These are phyloP conservation scores for Suillus brevipes DNA, from an alignment of 768 basidiomycete species.

Conservation along the genomic window DNA sequence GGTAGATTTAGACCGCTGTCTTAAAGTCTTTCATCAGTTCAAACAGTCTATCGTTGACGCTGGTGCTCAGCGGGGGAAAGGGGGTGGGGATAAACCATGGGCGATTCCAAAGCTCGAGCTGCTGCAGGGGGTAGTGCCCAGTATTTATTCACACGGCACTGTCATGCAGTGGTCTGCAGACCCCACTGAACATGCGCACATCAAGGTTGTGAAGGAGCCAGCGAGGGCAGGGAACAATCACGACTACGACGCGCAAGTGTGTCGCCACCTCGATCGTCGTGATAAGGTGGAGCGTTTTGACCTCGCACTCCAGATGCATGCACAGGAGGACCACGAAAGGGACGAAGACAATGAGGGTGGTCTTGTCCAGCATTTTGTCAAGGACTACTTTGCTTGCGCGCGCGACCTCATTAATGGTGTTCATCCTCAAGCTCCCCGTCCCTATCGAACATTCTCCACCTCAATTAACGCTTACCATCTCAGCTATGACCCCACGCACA, in stretches of 20 bases:
- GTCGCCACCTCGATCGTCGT: background rate
- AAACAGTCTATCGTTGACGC: slow-evolving; percentile 34
- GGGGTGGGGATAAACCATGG: background rate
- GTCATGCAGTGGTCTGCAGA: slow-evolving; percentile 14
- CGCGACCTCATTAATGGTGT: too few species aligned
- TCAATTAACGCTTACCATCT: too few species aligned
- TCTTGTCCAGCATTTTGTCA: too few species aligned
- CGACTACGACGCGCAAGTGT: slow-evolving; percentile 7
- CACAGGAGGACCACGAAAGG: background rate
- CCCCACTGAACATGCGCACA: slow-evolving; percentile 6
- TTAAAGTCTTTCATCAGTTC: slow-evolving; percentile 33
- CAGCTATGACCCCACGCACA: too few species aligned
- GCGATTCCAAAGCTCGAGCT: slow-evolving; percentile 14
- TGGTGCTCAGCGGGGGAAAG: slow-evolving; percentile 28
- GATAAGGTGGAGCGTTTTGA: background rate
- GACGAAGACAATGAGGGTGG: too few species aligned
- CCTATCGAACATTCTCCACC: too few species aligned
- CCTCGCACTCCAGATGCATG: background rate
- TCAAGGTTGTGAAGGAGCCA: slow-evolving; percentile 2
- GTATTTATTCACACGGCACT: background rate
- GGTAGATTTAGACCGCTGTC: slow-evolving; percentile 18
- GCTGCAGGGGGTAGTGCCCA: slow-evolving; percentile 8
- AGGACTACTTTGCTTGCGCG: too few species aligned
- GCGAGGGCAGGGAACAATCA: slow-evolving; percentile 7
- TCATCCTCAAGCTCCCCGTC: too few species aligned